These are phyloP conservation scores for Anethum foeniculum DNA, from an alignment of 140 eudicot species.

Conservation along the genomic window DNA sequence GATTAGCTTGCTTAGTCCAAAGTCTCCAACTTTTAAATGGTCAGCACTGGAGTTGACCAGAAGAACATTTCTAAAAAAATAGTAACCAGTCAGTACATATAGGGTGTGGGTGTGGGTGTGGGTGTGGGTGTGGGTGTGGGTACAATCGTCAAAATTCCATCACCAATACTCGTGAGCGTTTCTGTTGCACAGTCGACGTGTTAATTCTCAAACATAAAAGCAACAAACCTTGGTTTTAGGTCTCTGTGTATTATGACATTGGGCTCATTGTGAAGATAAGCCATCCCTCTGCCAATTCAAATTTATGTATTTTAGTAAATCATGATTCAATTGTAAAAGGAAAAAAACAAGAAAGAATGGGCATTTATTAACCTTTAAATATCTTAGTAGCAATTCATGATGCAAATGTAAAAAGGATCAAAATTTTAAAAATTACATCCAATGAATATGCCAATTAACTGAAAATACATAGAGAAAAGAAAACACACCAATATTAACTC, in stretches of 20 bases:
- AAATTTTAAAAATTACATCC: neutral
- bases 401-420: neutral
- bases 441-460: neutral
- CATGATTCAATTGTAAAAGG: neutral
- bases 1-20: slow-evolving; percentile 87
- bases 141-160: neutral
- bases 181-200: neutral
- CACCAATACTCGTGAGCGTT: neutral
- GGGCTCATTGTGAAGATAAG: slow-evolving; percentile 98
- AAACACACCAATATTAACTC: neutral
- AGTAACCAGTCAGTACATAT: neutral
- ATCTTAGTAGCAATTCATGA: slow-evolving; percentile 5
- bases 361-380: neutral
- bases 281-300: slow-evolving; percentile 72
- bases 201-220: neutral
- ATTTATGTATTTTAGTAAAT: neutral
- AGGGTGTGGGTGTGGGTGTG: too few relatives aligned
- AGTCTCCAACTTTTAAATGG: slow-evolving; percentile 96
- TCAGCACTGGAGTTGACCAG: slow-evolving; percentile 86
- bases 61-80: slow-evolving; percentile 67
- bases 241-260: slow-evolving; percentile 90
- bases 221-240: slow-evolving; percentile 84
- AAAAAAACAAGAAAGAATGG: neutral
- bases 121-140: too few relatives aligned
- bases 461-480: neutral